Conservation (phyloP, 345 rosid genomes). For the Bruguiera gymnorhiza region DNA sequence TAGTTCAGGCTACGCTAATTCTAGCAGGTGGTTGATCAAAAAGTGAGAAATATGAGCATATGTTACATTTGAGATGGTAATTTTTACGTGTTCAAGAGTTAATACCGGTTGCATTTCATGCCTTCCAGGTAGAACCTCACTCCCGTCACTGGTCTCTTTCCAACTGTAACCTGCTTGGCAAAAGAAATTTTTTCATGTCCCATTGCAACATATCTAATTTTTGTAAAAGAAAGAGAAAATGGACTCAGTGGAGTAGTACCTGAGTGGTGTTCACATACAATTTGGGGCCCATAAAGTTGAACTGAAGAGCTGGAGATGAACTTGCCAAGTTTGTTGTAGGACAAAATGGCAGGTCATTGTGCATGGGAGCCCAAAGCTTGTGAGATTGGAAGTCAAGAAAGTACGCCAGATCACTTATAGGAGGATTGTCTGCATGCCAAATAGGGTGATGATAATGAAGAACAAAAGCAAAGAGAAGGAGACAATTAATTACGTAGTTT, state of each 20-base stretch:
- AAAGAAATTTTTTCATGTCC: background rate
- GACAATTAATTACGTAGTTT: too few species aligned
- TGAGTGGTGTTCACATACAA: constrained; percentile 69
- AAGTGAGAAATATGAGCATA: background rate
- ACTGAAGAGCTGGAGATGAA: constrained; percentile 58
- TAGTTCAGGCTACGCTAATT: too few species aligned
- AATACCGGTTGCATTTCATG: constrained; percentile 81
- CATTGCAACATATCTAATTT: background rate
- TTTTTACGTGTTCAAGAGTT: background rate
- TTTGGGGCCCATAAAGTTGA: constrained; percentile 82
- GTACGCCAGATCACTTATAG: constrained; percentile 55
- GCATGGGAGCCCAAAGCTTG: constrained; percentile 86
- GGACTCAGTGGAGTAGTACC: constrained; percentile 28
- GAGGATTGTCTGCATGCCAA: constrained; percentile 70
- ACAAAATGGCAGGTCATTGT: constrained; percentile 81
- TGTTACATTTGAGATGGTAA: background rate
- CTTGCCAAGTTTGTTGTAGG: constrained; percentile 59
- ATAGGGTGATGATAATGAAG: too few species aligned
- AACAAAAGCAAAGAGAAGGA: too few species aligned
- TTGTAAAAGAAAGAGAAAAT: background rate
- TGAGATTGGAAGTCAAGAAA: constrained; percentile 78
- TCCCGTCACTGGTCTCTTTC: constrained; percentile 68
- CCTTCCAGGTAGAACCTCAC: constrained; percentile 86
- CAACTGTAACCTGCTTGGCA: constrained; percentile 48
- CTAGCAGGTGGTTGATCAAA: background rate